Percentiles rank a stretch among this genome's conserved stretches.
Conservation (phyloP, 805 yeast genomes). For the Saturnispora diversa region DNA sequence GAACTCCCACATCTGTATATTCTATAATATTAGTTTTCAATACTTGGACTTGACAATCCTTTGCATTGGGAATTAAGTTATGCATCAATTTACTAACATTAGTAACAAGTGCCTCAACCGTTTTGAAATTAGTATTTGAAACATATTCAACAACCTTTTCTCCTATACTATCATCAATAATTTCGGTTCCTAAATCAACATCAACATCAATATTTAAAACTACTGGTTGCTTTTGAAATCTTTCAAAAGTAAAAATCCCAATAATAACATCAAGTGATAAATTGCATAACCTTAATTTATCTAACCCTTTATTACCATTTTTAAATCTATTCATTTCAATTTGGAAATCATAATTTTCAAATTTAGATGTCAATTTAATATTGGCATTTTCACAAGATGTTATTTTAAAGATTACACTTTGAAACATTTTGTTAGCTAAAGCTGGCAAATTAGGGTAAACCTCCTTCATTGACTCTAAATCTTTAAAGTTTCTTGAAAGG, state of each 20-base stretch:
- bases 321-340: conserved; percentile 1
- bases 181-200: conserved; percentile 18
- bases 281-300: conserved; percentile 6
- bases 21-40: conserved; percentile 86
- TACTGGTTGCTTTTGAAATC: conserved; percentile 73
- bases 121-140: conserved; percentile 75
- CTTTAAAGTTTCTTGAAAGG: conserved; percentile 56
- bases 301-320: not conserved
- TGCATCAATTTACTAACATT: conserved; percentile 43
- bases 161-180: conserved; percentile 35
- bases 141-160: conserved; percentile 49
- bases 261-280: conserved; percentile 46
- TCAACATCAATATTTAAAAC: conserved; percentile 46
- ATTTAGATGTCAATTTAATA: conserved; percentile 11
- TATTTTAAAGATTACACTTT: conserved; percentile 18
- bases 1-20: conserved; percentile 83
- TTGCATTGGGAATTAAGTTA: conserved; percentile 8
- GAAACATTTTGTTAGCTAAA: conserved; percentile 23
- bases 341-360: conserved; percentile 1
- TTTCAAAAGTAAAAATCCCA: conserved; percentile 89
- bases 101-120: conserved; percentile 86
- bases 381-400: conserved; percentile 15
- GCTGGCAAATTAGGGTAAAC: conserved; percentile 34
- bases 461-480: conserved; percentile 38
- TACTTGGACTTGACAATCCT: conserved; percentile 46